These are phyloP conservation scores for Aquilaria agallochum DNA, from an alignment of 441 rosid genomes.

Conservation along the genomic window DNA sequence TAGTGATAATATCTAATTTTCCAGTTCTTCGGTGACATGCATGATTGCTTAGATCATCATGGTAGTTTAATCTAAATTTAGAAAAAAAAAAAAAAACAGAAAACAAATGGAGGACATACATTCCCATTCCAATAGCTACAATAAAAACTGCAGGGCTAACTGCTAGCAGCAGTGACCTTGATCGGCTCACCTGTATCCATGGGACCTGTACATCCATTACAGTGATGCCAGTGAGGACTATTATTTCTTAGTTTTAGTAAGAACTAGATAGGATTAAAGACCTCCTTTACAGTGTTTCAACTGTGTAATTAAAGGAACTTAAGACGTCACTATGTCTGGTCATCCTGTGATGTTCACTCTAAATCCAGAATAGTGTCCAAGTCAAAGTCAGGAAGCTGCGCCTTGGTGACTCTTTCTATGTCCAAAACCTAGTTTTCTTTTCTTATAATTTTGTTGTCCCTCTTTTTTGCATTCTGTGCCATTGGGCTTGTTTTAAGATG, in stretches of 20 bases:
- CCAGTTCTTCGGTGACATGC: conserved; percentile 3
- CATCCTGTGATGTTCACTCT: neutral
- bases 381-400: too few species aligned
- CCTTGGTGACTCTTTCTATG: too few species aligned
- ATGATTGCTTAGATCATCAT: neutral
- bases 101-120: conserved; percentile 42
- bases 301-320: too few species aligned
- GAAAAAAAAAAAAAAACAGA: neutral
- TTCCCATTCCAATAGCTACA: conserved; percentile 79
- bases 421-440: too few species aligned
- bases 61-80: too few species aligned
- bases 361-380: conserved; percentile 6
- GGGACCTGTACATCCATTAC: conserved; percentile 62
- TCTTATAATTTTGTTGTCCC: too few species aligned
- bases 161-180: conserved; percentile 74
- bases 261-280: too few species aligned
- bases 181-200: conserved; percentile 95
- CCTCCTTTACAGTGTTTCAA: too few species aligned
- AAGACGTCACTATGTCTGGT: too few species aligned
- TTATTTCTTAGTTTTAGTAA: too few species aligned
- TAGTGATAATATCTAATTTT: neutral
- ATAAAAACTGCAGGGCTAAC: conserved; percentile 74
- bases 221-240: conserved; percentile 1
- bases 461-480: too few species aligned
- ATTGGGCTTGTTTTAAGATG: too few species aligned